Conservation (phyloP, 2,329 filamentous ascomycete genomes). For the Colletotrichum spaethianum region DNA sequence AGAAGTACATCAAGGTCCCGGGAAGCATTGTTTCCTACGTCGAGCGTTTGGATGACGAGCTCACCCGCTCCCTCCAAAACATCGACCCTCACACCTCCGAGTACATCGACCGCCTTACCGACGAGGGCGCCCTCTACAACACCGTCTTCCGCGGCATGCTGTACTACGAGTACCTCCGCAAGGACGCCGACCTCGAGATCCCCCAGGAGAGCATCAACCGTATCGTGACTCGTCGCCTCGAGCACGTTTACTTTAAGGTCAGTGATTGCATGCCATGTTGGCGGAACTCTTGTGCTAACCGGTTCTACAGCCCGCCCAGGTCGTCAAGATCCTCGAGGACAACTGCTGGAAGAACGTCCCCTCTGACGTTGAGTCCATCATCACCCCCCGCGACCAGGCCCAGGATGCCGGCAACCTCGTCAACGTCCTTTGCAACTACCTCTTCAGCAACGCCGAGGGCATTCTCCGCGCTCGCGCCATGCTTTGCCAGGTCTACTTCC, state of each 20-base stretch:
- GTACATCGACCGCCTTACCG: constrained; percentile 94
- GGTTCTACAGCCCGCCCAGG: constrained; percentile 79
- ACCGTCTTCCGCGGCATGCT: constrained; percentile 89
- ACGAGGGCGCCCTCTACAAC: constrained; percentile 92
- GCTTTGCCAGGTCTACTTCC: constrained; percentile 99
- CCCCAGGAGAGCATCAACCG: constrained; percentile 93
- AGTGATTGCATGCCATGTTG: constrained; percentile 41
- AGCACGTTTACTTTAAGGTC: constrained; percentile 99
- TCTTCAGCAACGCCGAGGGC: constrained; percentile 94
- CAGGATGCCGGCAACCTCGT: constrained; percentile 83
- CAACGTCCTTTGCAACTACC: constrained; percentile 91
- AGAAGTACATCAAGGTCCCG: constrained; percentile 90
- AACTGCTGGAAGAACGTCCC: constrained; percentile 91
- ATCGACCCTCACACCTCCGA: constrained; percentile 99
- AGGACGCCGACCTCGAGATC: constrained; percentile 78
- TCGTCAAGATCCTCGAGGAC: constrained; percentile 94
- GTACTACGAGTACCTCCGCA: constrained; percentile 87
- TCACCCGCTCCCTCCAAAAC: constrained; percentile 95
- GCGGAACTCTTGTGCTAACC: constrained; percentile 41
- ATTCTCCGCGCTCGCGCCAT: constrained; percentile 97
- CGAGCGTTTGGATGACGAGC: constrained; percentile 96
- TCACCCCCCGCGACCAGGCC: constrained; percentile 80
- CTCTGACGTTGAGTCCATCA: constrained; percentile 77
- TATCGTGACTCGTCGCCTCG: constrained; percentile 91
- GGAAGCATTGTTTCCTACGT: constrained; percentile 95